Conservation (phyloP, 1,284 basidiomycete genomes). For the Ceratobasidium sp. region DNA sequence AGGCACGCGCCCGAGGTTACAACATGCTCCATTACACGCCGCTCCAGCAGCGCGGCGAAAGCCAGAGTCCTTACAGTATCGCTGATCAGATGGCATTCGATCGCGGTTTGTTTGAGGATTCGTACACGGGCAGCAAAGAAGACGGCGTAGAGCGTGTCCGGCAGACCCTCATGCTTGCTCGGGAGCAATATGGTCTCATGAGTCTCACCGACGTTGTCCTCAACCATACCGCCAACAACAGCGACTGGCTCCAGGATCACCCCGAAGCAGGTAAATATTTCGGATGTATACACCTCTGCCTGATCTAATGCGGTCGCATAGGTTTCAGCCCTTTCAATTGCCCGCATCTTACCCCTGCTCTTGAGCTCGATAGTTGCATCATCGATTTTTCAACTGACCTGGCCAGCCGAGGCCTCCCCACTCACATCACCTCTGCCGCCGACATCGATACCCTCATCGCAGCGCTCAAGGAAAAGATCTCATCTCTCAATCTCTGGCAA, state of each 20-base stretch:
- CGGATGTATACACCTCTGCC: not conserved
- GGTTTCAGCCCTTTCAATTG: conserved; percentile 90
- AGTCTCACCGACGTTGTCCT: conserved; percentile 93
- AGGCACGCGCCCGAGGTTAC: conserved; percentile 88
- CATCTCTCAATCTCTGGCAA: conserved; percentile 83
- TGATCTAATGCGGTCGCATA: conserved; percentile 53
- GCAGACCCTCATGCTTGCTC: conserved; percentile 72
- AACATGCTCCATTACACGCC: conserved; percentile 97
- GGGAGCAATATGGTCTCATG: conserved; percentile 86
- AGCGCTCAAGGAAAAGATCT: conserved; percentile 71
- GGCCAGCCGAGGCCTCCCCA: conserved; percentile 74
- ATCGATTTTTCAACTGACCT: conserved; percentile 80
- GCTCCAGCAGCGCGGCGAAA: conserved; percentile 87
- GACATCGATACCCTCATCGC: conserved; percentile 76
- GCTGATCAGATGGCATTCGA: conserved; percentile 87
- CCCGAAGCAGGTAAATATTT: conserved; percentile 84
- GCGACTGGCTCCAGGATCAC: conserved; percentile 89
- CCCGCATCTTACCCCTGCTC: conserved; percentile 87
- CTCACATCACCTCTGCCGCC: conserved; percentile 66
- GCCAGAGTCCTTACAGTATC: conserved; percentile 92
- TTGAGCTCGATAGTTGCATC: conserved; percentile 88
- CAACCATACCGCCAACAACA: conserved; percentile 95
- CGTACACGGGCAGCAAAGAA: conserved; percentile 59
- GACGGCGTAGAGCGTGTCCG: conserved; percentile 69
- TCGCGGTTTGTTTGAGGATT: conserved; percentile 69